Evolutionary conservation across 2,329 filamentous ascomycete species (phyloP), one percentile per base, ranked within the genome.

Genomic region (Malbranchea cinnamomea): DNA sequence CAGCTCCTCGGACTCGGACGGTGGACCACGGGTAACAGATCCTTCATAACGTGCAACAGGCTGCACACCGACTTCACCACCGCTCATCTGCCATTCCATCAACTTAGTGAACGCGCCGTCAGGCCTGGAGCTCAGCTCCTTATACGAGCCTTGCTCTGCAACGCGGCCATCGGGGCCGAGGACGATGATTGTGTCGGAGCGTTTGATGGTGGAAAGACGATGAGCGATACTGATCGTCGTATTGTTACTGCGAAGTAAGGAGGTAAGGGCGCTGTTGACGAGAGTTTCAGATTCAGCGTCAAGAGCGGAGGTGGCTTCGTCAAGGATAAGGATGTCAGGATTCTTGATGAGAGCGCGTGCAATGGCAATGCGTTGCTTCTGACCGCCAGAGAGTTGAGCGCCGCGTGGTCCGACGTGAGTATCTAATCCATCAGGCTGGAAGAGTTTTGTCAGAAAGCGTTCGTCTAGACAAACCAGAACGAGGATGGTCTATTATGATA

Each of bases 21-120:
- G 50, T 17, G 53, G 54, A n/a, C 42, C 52, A 32, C 46, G 41
- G 18, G 37, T 33, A 30, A 23, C 39, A 25, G 14, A 45, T 15
- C 7, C 31, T 14, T 32, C 32, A 14, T 35, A 27, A 23, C 30
- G 34, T 30, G 21, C 35, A 40, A 28, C 42, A 36, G 26, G 41
- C 15, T 35, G 33, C 42, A 40, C 26, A 25, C 27, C 39, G 4
- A 37, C 37, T 19, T 92, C 83, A 6, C 79, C 78, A 8, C 85
- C 87, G 44, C 70, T 89, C 72, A 95, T 80, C 59, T 98, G 89
- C 85, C 85, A 95, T 56, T 95, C 87, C 89, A 98, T 98, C 31
- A 98, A 64, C 57, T 79, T 89, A 44, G 76, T 87, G 49, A 98
- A 98, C 2, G 85, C 83, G 30, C 87, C 91, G 6, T 78, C 62